These are phyloP conservation scores for Coemansia sp. DNA, from an alignment of 192 early-diverging fungal genomes.

Conservation along the genomic window DNA sequence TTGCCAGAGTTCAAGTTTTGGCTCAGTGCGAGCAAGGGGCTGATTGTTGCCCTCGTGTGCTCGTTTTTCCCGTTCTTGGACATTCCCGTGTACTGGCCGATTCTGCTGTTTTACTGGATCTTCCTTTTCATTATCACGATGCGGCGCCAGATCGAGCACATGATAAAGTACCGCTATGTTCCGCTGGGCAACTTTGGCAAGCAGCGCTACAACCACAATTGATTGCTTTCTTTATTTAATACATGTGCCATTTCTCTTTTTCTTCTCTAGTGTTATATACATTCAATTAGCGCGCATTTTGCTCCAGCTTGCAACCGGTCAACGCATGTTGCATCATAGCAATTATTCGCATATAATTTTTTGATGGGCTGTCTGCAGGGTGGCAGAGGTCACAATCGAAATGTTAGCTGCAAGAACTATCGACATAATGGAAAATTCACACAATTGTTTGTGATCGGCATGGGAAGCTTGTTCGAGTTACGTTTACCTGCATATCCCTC, in stretches of 20 bases:
- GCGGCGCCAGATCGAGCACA: constrained; percentile 95
- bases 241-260: not conserved
- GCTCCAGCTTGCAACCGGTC: too few species aligned
- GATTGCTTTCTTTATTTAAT: not conserved
- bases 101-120: constrained; percentile 93
- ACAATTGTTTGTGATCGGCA: not conserved
- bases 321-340: too few species aligned
- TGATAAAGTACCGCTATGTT: constrained; percentile 93
- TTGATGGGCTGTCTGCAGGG: too few species aligned
- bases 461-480: not conserved
- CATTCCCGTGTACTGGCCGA: constrained; percentile 99
- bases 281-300: too few species aligned
- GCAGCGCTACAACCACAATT: constrained; percentile 58
- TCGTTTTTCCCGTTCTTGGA: constrained; percentile 88
- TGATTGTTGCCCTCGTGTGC: constrained; percentile 80
- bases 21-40: constrained; percentile 81
- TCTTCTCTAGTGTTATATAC: too few species aligned
- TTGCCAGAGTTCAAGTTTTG: constrained; percentile 99
- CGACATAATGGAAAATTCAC: too few species aligned
- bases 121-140: constrained; percentile 94
- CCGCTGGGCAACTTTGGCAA: constrained; percentile 80
- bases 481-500: not conserved
- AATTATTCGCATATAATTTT: too few species aligned
- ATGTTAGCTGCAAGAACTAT: too few species aligned
- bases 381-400: too few species aligned